Conservation (phyloP, 2,329 filamentous ascomycete species). For the Stagonosporopsis chrysanthemi region DNA sequence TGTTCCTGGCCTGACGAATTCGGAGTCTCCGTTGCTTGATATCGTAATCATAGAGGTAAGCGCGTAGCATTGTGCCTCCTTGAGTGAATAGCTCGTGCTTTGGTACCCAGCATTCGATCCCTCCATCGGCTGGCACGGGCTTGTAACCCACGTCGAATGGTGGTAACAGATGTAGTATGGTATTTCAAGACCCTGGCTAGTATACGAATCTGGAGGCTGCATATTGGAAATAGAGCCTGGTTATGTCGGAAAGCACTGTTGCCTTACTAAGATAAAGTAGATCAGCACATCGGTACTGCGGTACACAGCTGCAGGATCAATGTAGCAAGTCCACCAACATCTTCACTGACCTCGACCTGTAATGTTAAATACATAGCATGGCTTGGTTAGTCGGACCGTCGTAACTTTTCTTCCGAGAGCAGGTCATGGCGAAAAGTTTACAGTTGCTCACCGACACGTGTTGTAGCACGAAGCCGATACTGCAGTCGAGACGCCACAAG, state of each 20-base stretch:
- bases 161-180: not conserved
- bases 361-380: not conserved
- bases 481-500: slow-evolving; percentile 17
- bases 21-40: not conserved
- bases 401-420: not conserved
- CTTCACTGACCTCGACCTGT: not conserved
- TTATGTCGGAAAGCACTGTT: not conserved
- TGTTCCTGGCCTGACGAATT: not conserved
- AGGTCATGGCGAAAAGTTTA: not conserved
- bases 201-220: not conserved
- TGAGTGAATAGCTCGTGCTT: not conserved
- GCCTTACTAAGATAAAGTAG: not conserved
- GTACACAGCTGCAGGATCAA: not conserved
- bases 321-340: not conserved
- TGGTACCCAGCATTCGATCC: not conserved
- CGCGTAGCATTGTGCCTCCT: not conserved
- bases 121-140: not conserved
- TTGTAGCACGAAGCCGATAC: slow-evolving; percentile 9
- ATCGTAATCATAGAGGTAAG: too few species aligned
- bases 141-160: not conserved
- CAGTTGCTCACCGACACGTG: slow-evolving; percentile 9
- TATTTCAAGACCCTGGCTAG: too few species aligned
- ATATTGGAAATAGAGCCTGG: not conserved
- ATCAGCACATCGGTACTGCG: not conserved
- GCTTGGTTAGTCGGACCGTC: slow-evolving; percentile 6